Percentiles rank a stretch among this genome's conserved stretches.
Conservation (phyloP, 2,329 filamentous ascomycete genomes). For the Colletotrichum musicola region DNA sequence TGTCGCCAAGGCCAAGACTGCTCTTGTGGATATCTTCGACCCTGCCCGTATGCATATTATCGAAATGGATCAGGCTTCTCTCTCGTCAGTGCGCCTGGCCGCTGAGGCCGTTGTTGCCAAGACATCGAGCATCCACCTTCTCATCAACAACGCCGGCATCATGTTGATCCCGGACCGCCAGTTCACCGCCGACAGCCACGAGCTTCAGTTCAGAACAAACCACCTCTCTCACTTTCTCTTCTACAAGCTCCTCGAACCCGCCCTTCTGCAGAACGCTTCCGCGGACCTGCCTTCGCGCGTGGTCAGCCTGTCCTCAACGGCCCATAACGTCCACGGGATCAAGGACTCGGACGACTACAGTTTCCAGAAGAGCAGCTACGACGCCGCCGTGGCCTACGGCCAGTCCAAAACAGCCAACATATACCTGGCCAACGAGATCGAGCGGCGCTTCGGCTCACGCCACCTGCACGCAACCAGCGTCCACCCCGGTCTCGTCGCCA, state of each 20-base stretch:
- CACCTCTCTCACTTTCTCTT: conserved; percentile 67
- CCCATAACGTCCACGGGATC: conserved; percentile 46
- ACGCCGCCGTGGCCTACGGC: conserved; percentile 54
- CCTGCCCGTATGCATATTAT: background rate
- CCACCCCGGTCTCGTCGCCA: conserved; percentile 60
- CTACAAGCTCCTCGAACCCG: conserved; percentile 60
- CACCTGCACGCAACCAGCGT: conserved; percentile 54
- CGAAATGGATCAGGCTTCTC: conserved; percentile 2
- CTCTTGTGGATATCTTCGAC: conserved; percentile 40
- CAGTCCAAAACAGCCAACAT: conserved; percentile 65
- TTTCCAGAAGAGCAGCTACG: conserved; percentile 45
- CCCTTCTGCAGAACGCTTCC: conserved; percentile 54
- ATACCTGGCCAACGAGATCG: conserved; percentile 63
- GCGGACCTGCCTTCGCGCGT: conserved; percentile 57
- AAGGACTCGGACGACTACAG: conserved; percentile 48
- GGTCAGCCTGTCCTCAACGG: conserved; percentile 57
- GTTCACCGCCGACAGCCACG: conserved; percentile 40
- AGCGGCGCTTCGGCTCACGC: conserved; percentile 48
- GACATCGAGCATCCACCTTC: conserved; percentile 44
- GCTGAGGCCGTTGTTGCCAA: conserved; percentile 47
- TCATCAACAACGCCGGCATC: conserved; percentile 50
- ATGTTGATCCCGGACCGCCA: conserved; percentile 23
- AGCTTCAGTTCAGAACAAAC: conserved; percentile 63
- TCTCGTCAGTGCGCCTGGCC: conserved; percentile 39
- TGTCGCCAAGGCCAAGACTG: conserved; percentile 47